Evolutionary conservation across 208 protist species (phyloP).

Genomic region (Acanthamoeba royreba): DNA sequence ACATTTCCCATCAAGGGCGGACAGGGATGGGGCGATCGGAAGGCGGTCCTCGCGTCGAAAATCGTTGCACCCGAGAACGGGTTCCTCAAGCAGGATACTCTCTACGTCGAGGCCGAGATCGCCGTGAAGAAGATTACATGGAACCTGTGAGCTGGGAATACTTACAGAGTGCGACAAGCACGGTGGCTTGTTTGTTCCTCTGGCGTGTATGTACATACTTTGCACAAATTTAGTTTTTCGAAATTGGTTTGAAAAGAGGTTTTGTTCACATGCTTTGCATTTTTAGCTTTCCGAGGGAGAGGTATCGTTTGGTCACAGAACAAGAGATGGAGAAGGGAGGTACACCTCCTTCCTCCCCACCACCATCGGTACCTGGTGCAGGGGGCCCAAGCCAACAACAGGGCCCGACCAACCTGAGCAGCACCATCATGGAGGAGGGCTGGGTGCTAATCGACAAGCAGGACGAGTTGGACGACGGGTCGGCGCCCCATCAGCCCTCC

Average conservation of each 20-base stretch:
- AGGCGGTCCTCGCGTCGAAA: slow-evolving; percentile 33
- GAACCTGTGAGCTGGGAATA: neutral
- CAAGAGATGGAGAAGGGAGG: too few species aligned
- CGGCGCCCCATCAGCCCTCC: too few species aligned
- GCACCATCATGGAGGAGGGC: neutral
- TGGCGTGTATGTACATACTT: neutral
- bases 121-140: slow-evolving; percentile 52
- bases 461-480: neutral
- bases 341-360: too few species aligned
- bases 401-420: too few species aligned
- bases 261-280: neutral
- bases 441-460: neutral
- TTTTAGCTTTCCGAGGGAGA: too few species aligned
- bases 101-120: slow-evolving; percentile 46
- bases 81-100: slow-evolving; percentile 58
- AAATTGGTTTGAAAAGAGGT: too few species aligned
- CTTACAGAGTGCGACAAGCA: neutral
- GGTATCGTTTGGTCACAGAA: too few species aligned
- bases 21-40: slow-evolving; percentile 55
- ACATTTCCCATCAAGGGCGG: slow-evolving; percentile 56
- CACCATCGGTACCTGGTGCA: too few species aligned
- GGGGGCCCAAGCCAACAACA: too few species aligned
- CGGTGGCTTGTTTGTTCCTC: neutral
- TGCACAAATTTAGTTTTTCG: neutral
- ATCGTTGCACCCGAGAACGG: slow-evolving; percentile 37